phyloP scores from a whole-genome alignment of 345 rosid species.

The Turritis glabra region DNA sequence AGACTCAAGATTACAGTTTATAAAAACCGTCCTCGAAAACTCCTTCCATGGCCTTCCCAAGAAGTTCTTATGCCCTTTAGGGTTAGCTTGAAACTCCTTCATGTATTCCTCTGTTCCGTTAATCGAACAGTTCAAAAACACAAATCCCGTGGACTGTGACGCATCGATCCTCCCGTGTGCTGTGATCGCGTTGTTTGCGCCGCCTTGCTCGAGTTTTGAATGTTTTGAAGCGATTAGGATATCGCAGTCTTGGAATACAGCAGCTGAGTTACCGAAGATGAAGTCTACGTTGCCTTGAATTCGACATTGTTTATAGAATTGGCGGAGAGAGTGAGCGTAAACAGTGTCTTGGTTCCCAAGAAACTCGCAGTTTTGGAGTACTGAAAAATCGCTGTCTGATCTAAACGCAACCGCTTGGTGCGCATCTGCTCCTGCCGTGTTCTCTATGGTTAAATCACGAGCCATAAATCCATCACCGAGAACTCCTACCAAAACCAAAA shows the following conservation, averaged over 20 bases:
- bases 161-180: conserved; percentile 93
- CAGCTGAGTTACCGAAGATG: conserved; percentile 87
- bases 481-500: conserved; percentile 50
- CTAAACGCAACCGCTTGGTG: conserved; percentile 95
- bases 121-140: conserved; percentile 73
- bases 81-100: conserved; percentile 58
- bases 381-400: conserved; percentile 80
- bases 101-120: conserved; percentile 79
- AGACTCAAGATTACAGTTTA: conserved; percentile 54
- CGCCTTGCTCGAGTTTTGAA: conserved; percentile 59
- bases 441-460: conserved; percentile 70
- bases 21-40: conserved; percentile 74
- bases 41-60: conserved; percentile 98
- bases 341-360: conserved; percentile 90
- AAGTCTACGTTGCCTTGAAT: conserved; percentile 89
- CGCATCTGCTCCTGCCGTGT: conserved; percentile 83
- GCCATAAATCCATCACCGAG: conserved; percentile 98
- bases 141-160: conserved; percentile 71
- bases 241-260: conserved; percentile 68
- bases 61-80: conserved; percentile 60
- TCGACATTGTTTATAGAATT: conserved; percentile 72
- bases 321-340: conserved; percentile 82
- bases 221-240: conserved; percentile 65
- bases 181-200: conserved; percentile 68
- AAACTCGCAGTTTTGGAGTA: conserved; percentile 80